Evolutionary conservation across 2,329 filamentous ascomycete species (phyloP).

Genomic region (Aspergillus floridensis): DNA sequence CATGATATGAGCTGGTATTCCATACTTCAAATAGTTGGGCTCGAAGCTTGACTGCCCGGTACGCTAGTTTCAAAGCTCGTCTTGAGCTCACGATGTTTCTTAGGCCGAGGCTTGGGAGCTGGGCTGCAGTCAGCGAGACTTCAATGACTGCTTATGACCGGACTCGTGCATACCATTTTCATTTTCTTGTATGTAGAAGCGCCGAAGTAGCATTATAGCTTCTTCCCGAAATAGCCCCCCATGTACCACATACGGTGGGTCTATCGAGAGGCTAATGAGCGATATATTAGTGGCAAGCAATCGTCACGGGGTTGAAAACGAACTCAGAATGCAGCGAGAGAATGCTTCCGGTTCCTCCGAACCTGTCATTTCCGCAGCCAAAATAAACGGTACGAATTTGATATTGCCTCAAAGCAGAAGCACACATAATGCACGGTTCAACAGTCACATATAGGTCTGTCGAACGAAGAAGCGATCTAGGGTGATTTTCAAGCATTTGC

Average conservation of each 20-base stretch:
- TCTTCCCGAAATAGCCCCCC: constrained; percentile 88
- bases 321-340: constrained; percentile 76
- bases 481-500: constrained; percentile 62
- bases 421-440: constrained; percentile 98
- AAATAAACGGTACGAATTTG: constrained; percentile 88
- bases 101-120: constrained; percentile 64
- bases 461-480: constrained; percentile 66
- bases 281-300: constrained; percentile 11
- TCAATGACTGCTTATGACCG: not conserved
- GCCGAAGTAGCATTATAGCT: constrained; percentile 83
- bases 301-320: constrained; percentile 25
- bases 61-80: constrained; percentile 49
- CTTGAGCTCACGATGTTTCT: constrained; percentile 63
- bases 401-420: constrained; percentile 84
- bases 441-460: constrained; percentile 92
- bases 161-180: constrained; percentile 65
- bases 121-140: constrained; percentile 11
- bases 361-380: constrained; percentile 93
- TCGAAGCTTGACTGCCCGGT: constrained; percentile 11
- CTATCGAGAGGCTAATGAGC: constrained; percentile 62
- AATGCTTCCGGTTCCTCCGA: constrained; percentile 93
- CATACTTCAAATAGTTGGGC: not conserved
- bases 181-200: constrained; percentile 98
- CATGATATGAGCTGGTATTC: not conserved
- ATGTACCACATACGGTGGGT: constrained; percentile 75